phyloP scores from a whole-genome alignment of 768 basidiomycete species.

The Neoboletus brunneissimus region DNA sequence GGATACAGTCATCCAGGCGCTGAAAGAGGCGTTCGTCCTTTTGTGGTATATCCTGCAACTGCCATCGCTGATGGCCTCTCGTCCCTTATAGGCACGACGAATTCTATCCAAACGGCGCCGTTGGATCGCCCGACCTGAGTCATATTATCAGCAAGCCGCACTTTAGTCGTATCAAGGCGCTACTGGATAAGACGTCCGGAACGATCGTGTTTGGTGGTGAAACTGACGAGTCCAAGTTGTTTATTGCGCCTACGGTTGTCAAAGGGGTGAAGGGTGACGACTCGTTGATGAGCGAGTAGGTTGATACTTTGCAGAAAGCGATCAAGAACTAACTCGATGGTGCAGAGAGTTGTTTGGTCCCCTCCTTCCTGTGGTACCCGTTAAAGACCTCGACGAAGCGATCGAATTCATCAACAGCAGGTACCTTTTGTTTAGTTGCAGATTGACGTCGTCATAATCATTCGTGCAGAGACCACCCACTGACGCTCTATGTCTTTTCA shows the following conservation, averaged over 20 bases:
- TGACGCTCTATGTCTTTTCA: conserved; percentile 77
- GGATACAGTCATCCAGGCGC: conserved; percentile 38
- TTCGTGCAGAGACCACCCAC: conserved; percentile 60
- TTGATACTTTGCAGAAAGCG: conserved; percentile 5
- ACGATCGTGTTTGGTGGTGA: conserved; percentile 63
- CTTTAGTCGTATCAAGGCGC: conserved; percentile 54
- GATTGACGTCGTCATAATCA: background rate
- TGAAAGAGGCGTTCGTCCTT: conserved; percentile 41
- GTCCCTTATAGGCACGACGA: conserved; percentile 19
- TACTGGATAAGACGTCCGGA: conserved; percentile 69
- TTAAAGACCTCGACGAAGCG: conserved; percentile 68
- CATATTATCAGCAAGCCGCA: conserved; percentile 56
- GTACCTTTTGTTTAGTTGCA: conserved; percentile 33
- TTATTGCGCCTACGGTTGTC: conserved; percentile 73
- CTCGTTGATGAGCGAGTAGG: conserved; percentile 74
- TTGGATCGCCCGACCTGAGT: conserved; percentile 41
- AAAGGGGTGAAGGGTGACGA: conserved; percentile 60
- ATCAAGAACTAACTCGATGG: background rate
- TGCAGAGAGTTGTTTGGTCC: conserved; percentile 83
- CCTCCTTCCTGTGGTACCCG: conserved; percentile 68
- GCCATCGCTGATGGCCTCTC: background rate
- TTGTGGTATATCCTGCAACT: background rate
- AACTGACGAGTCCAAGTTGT: conserved; percentile 52
- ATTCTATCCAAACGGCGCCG: conserved; percentile 44
- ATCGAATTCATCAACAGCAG: conserved; percentile 63